Evolutionary conservation across 2,329 filamentous ascomycete genomes (phyloP).

Genomic region (Colletotrichum tanaceti): DNA sequence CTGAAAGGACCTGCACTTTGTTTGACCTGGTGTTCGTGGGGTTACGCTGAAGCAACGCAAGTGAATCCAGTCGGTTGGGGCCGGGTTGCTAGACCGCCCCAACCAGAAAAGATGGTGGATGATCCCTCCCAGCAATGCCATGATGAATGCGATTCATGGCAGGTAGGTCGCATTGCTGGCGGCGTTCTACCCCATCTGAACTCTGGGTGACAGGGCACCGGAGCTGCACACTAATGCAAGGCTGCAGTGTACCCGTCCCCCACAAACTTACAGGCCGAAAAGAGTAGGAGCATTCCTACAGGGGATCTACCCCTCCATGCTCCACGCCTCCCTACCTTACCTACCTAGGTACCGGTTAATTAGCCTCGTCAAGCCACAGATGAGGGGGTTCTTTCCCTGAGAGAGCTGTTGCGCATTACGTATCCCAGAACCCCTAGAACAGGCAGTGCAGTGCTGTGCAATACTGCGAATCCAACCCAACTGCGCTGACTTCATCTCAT

Average conservation of each 20-base stretch:
- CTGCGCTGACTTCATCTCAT: conserved; percentile 24
- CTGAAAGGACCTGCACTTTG: too few relatives aligned
- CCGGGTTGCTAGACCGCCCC: neutral
- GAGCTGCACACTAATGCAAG: conserved; percentile 32
- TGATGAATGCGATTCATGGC: conserved; percentile 23
- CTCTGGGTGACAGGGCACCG: neutral
- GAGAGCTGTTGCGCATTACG: conserved; percentile 37
- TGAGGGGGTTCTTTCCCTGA: conserved; percentile 18
- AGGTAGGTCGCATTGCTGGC: conserved; percentile 10
- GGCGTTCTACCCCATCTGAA: conserved; percentile 6
- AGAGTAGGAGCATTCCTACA: conserved; percentile 10
- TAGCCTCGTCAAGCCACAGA: conserved; percentile 38
- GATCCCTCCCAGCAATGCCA: neutral
- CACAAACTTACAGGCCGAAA: conserved; percentile 33
- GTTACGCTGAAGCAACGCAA: neutral
- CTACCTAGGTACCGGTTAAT: too few relatives aligned
- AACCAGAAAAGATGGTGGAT: neutral
- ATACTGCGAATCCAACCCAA: neutral
- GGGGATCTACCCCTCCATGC: conserved; percentile 27
- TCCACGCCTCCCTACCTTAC: neutral
- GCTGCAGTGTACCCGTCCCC: conserved; percentile 28
- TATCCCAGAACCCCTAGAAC: conserved; percentile 33
- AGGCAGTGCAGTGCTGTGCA: conserved; percentile 4
- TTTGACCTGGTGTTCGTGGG: neutral
- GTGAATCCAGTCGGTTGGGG: neutral